Base-by-base conservation (phyloP, 2,329 filamentous ascomycete species). In the Fusarium staphyleae region DNA sequence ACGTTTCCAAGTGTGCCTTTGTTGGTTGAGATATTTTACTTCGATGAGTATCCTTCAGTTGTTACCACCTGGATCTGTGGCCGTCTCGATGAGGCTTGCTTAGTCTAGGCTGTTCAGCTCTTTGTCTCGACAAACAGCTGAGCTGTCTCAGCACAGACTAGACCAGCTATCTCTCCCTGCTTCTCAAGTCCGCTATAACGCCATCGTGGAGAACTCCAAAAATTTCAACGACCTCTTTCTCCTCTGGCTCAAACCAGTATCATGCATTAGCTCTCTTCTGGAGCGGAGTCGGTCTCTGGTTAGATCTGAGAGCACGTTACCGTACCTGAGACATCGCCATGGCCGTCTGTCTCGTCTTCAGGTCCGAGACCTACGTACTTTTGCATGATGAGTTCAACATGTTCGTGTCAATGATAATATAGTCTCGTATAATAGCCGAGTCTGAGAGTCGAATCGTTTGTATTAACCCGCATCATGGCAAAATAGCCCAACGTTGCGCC, bases 161-260 rank as follows among this genome's bases (percentile, higher is more conserved):
- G 19, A 16, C 43, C 62, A 43, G 57, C 58, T 36, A 59, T n/a
- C n/a, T n/a, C n/a, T n/a, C n/a, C n/a, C n/a, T n/a, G 30, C 18
- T 33, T 32, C 26, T 35, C 10, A 19, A 44, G 42, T 30, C 59
- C 54, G 34, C 49, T 43, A 43, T 30, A 43, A 58, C 33, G 13
- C 14, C 4, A 36, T 15, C 11, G 54, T 54, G 48, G 43, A 18
- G 10, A 45, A 30, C 18, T 30, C 8, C 32, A 36, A 46, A 29
- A 35, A 33, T 28, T 13, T 24, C 33, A 24, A 18, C 15, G 28
- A 46, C 15, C 15, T 1, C 14, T 46, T n/a, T 30, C 11, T 41
- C 36, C 42, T 47, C 42, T 47, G 44, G 22, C 22, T 24, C 9
- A 24, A 24, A 24, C 22, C 7, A 9, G 22, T 24, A 8, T 9